phyloP scores from a whole-genome alignment of 2,329 filamentous ascomycete species.

The Epichloe hybrida region DNA sequence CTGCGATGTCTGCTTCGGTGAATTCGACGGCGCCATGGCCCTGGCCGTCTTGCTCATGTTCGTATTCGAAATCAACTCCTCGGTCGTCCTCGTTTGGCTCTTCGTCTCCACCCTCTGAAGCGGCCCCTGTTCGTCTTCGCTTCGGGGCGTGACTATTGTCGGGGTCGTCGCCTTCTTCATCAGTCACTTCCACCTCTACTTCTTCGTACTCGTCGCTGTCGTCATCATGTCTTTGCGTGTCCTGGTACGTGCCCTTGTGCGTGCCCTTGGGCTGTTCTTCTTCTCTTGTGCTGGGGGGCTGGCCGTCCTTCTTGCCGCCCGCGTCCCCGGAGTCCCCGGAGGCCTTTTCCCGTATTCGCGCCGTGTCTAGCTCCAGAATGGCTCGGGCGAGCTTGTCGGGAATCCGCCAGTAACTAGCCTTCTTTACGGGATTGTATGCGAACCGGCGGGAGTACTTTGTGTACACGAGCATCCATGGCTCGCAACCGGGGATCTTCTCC shows the following conservation, averaged over 20 bases:
- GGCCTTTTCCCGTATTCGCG: slow-evolving; percentile 49
- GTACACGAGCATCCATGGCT: slow-evolving; percentile 84
- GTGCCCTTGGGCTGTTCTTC: neutral
- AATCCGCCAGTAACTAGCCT: slow-evolving; percentile 90
- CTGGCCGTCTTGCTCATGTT: neutral
- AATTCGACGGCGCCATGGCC: slow-evolving; percentile 56
- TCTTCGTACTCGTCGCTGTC: slow-evolving; percentile 67
- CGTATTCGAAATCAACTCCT: slow-evolving; percentile 14
- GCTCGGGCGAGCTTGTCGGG: slow-evolving; percentile 74
- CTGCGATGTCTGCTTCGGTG: slow-evolving; percentile 87
- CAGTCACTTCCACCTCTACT: slow-evolving; percentile 44
- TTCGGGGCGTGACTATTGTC: slow-evolving; percentile 38
- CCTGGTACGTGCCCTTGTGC: slow-evolving; percentile 8
- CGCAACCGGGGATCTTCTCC: slow-evolving; percentile 62
- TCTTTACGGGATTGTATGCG: slow-evolving; percentile 74
- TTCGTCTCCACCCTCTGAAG: slow-evolving; percentile 38
- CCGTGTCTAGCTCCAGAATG: slow-evolving; percentile 59
- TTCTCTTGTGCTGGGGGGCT: neutral
- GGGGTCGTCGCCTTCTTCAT: slow-evolving; percentile 34
- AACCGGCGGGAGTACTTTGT: slow-evolving; percentile 85
- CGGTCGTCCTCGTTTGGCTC: slow-evolving; percentile 24
- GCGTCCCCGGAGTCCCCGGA: slow-evolving; percentile 15
- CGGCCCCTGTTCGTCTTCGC: slow-evolving; percentile 42
- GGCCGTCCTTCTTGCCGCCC: slow-evolving; percentile 3
- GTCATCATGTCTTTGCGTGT: slow-evolving; percentile 20